These are phyloP conservation scores for Phytophthora cactorum DNA, from an alignment of 352 stramenopile species.

Conservation along the genomic window DNA sequence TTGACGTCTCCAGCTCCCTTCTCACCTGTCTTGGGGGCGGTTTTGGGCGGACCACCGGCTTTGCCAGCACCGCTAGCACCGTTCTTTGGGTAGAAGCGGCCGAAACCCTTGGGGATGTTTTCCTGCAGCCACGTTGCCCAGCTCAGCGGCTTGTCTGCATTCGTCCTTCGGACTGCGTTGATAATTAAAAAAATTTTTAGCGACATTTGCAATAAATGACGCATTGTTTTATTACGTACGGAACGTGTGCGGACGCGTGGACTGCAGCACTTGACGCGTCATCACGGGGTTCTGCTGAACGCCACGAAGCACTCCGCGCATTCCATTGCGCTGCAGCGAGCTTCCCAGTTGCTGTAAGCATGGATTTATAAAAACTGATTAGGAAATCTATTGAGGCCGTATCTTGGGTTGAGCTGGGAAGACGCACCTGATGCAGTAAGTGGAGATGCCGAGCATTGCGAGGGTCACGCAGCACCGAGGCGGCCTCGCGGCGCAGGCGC, in stretches of 20 bases:
- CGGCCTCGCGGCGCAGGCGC: conserved; percentile 65
- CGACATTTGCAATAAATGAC: conserved; percentile 5
- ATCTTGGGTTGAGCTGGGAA: conserved; percentile 12
- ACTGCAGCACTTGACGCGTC: conserved; percentile 57
- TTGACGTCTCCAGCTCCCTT: conserved; percentile 60
- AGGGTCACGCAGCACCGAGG: conserved; percentile 60
- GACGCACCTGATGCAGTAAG: conserved; percentile 73
- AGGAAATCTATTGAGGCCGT: background rate
- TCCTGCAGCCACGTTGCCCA: conserved; percentile 81
- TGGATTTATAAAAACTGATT: background rate
- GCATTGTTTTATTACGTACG: conserved; percentile 40
- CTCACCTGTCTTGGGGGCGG: conserved; percentile 50
- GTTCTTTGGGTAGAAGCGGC: conserved; percentile 88
- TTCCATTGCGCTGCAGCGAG: conserved; percentile 63
- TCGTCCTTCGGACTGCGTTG: conserved; percentile 47
- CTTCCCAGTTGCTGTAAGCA: conserved; percentile 66
- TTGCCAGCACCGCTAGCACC: conserved; percentile 45
- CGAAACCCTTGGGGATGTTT: conserved; percentile 78
- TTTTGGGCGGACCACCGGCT: conserved; percentile 53
- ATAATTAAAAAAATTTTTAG: background rate
- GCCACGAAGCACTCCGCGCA: conserved; percentile 38
- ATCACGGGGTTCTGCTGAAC: conserved; percentile 43
- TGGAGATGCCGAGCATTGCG: conserved; percentile 66
- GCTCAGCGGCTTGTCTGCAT: conserved; percentile 60
- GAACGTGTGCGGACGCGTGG: conserved; percentile 57